Evolutionary conservation across 345 rosid genomes (phyloP), one percentile per base, ranked within the genome.

Genomic region (Anacardium occidentale): DNA sequence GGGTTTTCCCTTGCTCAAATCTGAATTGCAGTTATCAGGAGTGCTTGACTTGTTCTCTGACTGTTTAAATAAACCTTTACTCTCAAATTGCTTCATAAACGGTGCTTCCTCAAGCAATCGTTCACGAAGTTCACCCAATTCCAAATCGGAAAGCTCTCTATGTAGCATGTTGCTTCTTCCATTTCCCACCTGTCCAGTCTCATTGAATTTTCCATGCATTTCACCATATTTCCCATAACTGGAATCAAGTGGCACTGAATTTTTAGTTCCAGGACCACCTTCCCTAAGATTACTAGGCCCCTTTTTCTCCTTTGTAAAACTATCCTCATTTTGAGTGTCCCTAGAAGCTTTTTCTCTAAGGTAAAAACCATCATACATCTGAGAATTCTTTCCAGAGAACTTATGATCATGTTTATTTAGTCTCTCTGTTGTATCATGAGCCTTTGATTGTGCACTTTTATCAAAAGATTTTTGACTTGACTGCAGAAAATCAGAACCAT

Each of bases 121-220:
- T 73, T 90, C 96, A 42, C 92, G 97, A 66, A 92, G 88, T 82
- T 94, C 98, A 78, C 98, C 98, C 68, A 92, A 80, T 87, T 94
- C 98, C 88, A 94, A 83, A 73, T 89, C 94, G 24, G 96, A 85
- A 72, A 80, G 78, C 83, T 89, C 96, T 82, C 91, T 85, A 62
- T 83, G 97, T 77, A 92, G 94, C 40, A 76, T 14, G 69, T 70
- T 67, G 50, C 80, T 85, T 77, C 83, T 89, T 69, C 87, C 91
- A 78, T 83, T 83, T 18, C 83, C 88, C 42, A 74, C 66, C 76
- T 79, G 88, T 69, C 75, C 85, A 50, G 75, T 50, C 69, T 88
- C 94, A 81, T 80, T 87, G 59, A 69, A 72, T 68, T 81, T 87
- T 60, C 88, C 91, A 61, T 72, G 79, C 75, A 55, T 74, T 70